phyloP scores from a whole-genome alignment of 1,139 yeast species.

The Hyphopichia burtonii region DNA sequence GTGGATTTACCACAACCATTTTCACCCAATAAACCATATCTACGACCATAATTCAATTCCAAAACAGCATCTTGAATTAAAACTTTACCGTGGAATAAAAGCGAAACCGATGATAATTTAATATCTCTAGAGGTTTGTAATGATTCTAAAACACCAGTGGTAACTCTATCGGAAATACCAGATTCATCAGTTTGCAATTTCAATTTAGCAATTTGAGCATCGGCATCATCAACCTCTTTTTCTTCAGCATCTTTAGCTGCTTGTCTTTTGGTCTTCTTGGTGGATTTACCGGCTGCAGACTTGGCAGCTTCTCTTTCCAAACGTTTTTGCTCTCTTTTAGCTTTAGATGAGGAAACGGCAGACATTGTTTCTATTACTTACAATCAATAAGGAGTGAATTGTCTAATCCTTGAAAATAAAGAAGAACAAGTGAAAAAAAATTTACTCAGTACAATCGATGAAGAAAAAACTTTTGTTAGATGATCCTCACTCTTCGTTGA shows the following conservation, averaged over 20 bases:
- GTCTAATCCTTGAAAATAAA: not conserved
- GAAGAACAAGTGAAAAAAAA: not conserved
- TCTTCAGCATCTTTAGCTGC: conserved; percentile 58
- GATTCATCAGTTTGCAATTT: conserved; percentile 91
- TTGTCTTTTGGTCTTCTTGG: conserved; percentile 60
- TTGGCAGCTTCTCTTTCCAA: conserved; percentile 61
- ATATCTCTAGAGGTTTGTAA: conserved; percentile 90
- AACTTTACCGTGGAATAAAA: conserved; percentile 97
- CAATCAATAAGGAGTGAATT: not conserved
- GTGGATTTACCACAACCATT: conserved; percentile 99
- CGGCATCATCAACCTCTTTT: conserved; percentile 60
- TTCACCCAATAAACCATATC: conserved; percentile 95
- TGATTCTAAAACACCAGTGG: conserved; percentile 94
- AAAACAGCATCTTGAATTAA: conserved; percentile 86
- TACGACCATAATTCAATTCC: conserved; percentile 95
- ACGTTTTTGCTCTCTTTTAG: conserved; percentile 91
- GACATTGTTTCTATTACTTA: conserved; percentile 30
- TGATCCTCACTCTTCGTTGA: not conserved
- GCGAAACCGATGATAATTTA: conserved; percentile 84
- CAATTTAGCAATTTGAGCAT: conserved; percentile 78
- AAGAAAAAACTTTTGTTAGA: not conserved
- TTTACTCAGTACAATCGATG: too few relatives aligned
- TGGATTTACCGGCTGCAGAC: conserved; percentile 71
- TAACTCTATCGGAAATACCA: conserved; percentile 95
- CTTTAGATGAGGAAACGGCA: conserved; percentile 84